Evolutionary conservation across 1,284 basidiomycete genomes (phyloP), one percentile per base, ranked within the genome.

Genomic region (Austroboletus niveus): DNA sequence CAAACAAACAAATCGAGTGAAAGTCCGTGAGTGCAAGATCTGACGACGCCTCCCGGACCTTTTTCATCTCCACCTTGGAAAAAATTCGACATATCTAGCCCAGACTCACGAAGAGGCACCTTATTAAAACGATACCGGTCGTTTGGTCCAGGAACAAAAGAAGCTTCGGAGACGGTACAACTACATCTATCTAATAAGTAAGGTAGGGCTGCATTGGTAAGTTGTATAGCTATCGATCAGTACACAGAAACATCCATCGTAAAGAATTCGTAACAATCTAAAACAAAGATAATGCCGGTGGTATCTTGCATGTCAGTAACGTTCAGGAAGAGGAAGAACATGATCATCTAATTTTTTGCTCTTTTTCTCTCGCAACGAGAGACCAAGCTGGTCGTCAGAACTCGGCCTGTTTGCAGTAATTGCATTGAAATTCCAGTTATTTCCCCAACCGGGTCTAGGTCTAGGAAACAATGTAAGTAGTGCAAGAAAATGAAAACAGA

Each of bases 401-500:
- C 46, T 47, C 34, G 41, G 45, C 35, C 51, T 50, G 45, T 51
- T 51, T 42, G 50, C 46, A 47, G 47, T 47, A 12, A 14, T 8
- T 24, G 47, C 36, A 30, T 54, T 52, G n/a, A 47, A 46, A n/a
- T 55, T 44, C 61, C 65, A 62, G 44, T 66, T 62, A n/a, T 50
- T 57, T 24, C 54, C 53, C 62, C 63, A 63, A 20, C 45, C 20
- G 27, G 8, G 7, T 5, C 27, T 29, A 35, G 40, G 22, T 42
- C 63, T 66, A 20, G 15, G 17, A 27, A 30, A 31, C 24, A 34
- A 42, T 40, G 40, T 60, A 9, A 66, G 53, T 20, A 20, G 42
- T 14, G 30, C 8, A 1, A 35, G 9, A 42, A 17, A 30, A 47
- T 27, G 8, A 24, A 27, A 12, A 24, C 31, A 1, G 11, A 8